Evolutionary conservation across 23 red algal species (phyloP).

Genomic region (Agarophyton chilense): DNA sequence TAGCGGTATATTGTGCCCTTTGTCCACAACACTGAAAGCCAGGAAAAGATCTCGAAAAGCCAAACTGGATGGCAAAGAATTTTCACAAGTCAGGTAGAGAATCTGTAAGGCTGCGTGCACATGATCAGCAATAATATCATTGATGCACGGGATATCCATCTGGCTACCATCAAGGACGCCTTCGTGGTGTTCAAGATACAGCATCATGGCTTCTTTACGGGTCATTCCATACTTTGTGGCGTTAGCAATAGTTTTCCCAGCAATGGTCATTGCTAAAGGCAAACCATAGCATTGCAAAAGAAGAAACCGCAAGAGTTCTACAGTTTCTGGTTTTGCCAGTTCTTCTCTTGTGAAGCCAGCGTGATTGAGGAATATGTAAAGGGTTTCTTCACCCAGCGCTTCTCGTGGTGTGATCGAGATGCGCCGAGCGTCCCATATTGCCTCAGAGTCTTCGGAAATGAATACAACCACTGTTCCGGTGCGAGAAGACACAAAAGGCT

Average conservation of each 20-base stretch:
- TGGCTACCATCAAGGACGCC: not conserved
- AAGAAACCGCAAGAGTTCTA: conserved; percentile 2
- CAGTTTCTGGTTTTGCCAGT: not conserved
- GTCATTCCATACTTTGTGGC: not conserved
- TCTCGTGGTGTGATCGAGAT: conserved; percentile 2
- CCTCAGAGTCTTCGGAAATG: conserved; percentile 9
- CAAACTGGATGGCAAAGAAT: not conserved
- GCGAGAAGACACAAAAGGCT: not conserved
- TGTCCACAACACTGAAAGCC: conserved; percentile 2
- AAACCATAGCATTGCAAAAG: not conserved
- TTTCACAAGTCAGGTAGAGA: not conserved
- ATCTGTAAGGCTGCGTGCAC: conserved; percentile 1
- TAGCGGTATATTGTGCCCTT: not conserved
- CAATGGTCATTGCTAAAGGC: not conserved
- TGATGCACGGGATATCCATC: not conserved
- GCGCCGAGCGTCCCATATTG: conserved; percentile 16
- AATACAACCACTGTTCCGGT: conserved; percentile 1
- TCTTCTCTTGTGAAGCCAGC: conserved; percentile 14
- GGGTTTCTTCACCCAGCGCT: not conserved
- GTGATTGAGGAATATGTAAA: conserved; percentile 35
- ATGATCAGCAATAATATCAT: conserved; percentile 3
- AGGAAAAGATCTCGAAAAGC: conserved; percentile 26
- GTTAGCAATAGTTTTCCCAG: conserved; percentile 10
- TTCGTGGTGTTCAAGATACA: conserved; percentile 16
- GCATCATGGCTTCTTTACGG: conserved; percentile 3